A percentile compares a stretch with the other conserved stretches of the same genome.
These are phyloP conservation scores for Suillus clintonianus DNA, from an alignment of 768 basidiomycete genomes.

Conservation along the genomic window DNA sequence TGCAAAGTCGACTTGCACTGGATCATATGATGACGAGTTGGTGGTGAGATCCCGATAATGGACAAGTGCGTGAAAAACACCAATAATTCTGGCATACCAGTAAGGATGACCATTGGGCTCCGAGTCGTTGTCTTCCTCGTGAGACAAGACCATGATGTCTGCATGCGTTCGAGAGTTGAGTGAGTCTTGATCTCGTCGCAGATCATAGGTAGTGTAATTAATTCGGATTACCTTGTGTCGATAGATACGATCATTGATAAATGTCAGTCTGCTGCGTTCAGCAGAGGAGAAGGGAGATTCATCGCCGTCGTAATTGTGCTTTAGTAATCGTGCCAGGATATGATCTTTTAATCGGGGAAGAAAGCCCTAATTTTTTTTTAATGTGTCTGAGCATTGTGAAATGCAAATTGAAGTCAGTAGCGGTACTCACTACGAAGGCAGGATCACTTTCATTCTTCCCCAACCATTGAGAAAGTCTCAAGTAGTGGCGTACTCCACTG, in stretches of 20 bases:
- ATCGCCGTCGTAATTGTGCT: constrained; percentile 25
- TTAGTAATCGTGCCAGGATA: constrained; percentile 9
- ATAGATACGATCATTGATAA: constrained; percentile 24
- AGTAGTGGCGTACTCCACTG: not conserved
- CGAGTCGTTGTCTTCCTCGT: not conserved
- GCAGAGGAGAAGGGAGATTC: constrained; percentile 18
- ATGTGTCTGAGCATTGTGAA: too few relatives aligned
- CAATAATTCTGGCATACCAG: constrained; percentile 31
- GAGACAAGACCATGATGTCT: not conserved
- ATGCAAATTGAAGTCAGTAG: not conserved
- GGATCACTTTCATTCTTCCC: not conserved
- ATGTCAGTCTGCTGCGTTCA: constrained; percentile 23
- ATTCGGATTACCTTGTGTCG: constrained; percentile 13
- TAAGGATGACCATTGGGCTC: constrained; percentile 31
- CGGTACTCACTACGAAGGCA: not conserved
- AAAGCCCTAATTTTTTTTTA: constrained; percentile 12
- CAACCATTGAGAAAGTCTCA: not conserved
- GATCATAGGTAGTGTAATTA: constrained; percentile 30
- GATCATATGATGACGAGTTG: constrained; percentile 16
- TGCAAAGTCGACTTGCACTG: constrained; percentile 37
- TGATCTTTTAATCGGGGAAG: constrained; percentile 18
- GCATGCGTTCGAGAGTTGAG: constrained; percentile 38
- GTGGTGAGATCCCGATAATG: not conserved
- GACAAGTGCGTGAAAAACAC: not conserved
- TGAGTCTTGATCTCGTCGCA: constrained; percentile 34